phyloP scores from a whole-genome alignment of 139 green algal species.

The Deuterostichococcus epilithicus region DNA sequence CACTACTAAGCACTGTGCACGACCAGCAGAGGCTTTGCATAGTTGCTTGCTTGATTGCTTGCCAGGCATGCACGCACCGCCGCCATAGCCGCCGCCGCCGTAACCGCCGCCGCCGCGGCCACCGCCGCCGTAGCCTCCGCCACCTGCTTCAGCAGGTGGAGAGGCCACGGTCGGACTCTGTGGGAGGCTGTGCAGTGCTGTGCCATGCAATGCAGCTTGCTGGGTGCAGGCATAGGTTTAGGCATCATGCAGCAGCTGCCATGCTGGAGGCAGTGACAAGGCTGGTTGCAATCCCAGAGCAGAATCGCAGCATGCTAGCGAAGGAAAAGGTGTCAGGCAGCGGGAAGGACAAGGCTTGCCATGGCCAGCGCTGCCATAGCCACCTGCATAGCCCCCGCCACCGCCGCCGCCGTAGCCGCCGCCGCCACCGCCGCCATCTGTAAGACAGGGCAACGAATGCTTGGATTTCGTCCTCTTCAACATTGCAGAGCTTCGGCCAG shows the following conservation, averaged over 20 bases:
- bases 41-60: no score
- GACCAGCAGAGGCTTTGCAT: no score
- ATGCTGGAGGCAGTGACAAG: no score
- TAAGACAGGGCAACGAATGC: background rate
- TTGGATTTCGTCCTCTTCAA: background rate
- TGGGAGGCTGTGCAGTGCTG: no score
- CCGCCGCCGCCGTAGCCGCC: conserved; percentile 21
- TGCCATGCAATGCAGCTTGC: no score
- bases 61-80: no score
- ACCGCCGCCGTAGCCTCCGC: conserved; percentile 28
- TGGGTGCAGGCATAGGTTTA: no score
- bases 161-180: background rate
- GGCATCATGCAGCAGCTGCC: no score
- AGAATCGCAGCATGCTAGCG: no score
- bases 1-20: no score
- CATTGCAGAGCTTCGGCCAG: background rate
- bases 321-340: no score
- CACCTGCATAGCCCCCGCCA: conserved; percentile 22
- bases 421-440: conserved; percentile 30
- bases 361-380: conserved; percentile 32
- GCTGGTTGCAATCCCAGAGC: no score
- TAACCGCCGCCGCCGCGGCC: conserved; percentile 28
- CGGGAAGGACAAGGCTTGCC: conserved; percentile 10
- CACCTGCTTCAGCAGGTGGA: background rate
- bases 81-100: conserved; percentile 25